Evolutionary conservation across 352 stramenopile species (phyloP).

Genomic region (Pythium phragmitis): DNA sequence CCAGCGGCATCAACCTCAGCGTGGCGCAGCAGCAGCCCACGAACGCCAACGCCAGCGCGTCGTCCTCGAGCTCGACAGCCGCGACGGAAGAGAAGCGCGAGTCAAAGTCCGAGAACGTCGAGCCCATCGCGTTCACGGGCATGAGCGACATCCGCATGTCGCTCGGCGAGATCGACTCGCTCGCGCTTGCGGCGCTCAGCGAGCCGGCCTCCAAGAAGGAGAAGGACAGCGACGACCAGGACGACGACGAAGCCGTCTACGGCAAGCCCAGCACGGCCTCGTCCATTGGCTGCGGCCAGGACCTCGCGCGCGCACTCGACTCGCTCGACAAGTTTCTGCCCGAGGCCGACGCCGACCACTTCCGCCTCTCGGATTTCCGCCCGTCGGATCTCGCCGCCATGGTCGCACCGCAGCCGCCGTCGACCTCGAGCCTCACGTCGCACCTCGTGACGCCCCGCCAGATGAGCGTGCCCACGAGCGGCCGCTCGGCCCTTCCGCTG

Average conservation of each 20-base stretch:
- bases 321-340: slow-evolving; percentile 70
- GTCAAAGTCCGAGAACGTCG: slow-evolving; percentile 42
- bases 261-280: slow-evolving; percentile 24
- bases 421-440: slow-evolving; percentile 13
- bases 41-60: background rate
- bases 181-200: slow-evolving; percentile 62
- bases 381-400: slow-evolving; percentile 21
- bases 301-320: slow-evolving; percentile 73
- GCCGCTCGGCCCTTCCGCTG: slow-evolving; percentile 37
- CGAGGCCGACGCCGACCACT: slow-evolving; percentile 65
- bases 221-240: slow-evolving; percentile 11
- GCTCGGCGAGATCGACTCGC: slow-evolving; percentile 47
- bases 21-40: slow-evolving; percentile 51
- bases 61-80: background rate
- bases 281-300: slow-evolving; percentile 36
- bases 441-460: slow-evolving; percentile 35
- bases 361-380: slow-evolving; percentile 33
- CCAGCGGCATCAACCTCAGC: slow-evolving; percentile 52
- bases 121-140: slow-evolving; percentile 65
- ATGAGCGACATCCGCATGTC: slow-evolving; percentile 44
- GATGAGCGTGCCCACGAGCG: slow-evolving; percentile 26
- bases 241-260: slow-evolving; percentile 13
- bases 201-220: slow-evolving; percentile 25
- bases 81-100: slow-evolving; percentile 24
- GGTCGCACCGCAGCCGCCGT: slow-evolving; percentile 21